phyloP scores from a whole-genome alignment of 2,329 filamentous ascomycete species.

The Alternaria sp. region DNA sequence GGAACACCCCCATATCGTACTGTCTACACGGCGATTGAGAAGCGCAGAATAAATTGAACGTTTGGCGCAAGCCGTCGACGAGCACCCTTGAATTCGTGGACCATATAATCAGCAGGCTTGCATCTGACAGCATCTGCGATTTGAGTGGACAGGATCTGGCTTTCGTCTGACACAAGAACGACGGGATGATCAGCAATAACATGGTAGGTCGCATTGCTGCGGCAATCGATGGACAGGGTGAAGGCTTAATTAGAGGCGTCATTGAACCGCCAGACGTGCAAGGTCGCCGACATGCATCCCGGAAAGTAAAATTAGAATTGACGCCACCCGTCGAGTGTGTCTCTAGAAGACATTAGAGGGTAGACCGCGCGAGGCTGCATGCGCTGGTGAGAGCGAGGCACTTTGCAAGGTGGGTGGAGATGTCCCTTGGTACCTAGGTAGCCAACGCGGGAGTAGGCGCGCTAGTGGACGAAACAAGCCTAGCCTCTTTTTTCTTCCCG shows the following conservation, averaged over 20 bases:
- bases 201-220: background rate
- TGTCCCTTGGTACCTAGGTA: background rate
- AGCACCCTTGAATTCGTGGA: background rate
- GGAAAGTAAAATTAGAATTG: background rate
- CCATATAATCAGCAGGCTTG: background rate
- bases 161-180: constrained; percentile 1
- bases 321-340: background rate
- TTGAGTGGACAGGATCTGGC: background rate
- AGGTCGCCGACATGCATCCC: constrained; percentile 7
- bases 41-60: background rate
- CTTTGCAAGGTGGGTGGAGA: background rate
- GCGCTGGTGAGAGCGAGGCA: background rate
- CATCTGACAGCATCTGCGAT: constrained; percentile 6
- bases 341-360: background rate
- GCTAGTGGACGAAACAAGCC: constrained; percentile 10
- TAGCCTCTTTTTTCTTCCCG: constrained; percentile 11
- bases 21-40: background rate
- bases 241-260: constrained; percentile 3
- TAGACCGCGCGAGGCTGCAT: constrained; percentile 5
- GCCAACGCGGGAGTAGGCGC: constrained; percentile 5
- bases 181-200: background rate
- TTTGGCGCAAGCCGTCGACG: constrained; percentile 1
- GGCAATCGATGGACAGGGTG: background rate
- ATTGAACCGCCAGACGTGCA: background rate
- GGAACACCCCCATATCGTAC: background rate